Base-by-base conservation (phyloP, 2,329 filamentous ascomycete genomes). In the Ascochyta viciae-villosae region DNA sequence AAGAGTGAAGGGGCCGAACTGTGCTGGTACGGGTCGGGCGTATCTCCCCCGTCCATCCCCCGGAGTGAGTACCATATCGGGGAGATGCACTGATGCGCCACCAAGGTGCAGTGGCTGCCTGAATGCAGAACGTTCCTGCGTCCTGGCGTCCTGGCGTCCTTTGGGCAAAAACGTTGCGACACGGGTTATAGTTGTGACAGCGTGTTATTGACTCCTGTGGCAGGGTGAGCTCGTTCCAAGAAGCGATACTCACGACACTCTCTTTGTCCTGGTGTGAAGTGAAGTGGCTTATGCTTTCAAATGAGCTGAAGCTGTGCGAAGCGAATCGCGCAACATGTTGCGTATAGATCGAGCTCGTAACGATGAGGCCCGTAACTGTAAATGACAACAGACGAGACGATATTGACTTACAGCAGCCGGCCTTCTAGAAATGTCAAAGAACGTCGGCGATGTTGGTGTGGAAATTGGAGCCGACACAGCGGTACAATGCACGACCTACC, bases 351-450 rank as follows among this genome's bases (percentile, higher is more conserved):
- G 34, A 43, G 16, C 33, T 53, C 43, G 13, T 39, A 54, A 48
- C 39, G 38, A 39, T 33, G 15, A 26, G 13, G 26, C 13, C 39
- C 42, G 41, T 38, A 37, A 41, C 9, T 39, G 24, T 38, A 47
- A 19, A 47, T 47, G 37, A 46, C 24, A 34, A 40, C 31, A 9
- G 37, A 34, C 47, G 53, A 47, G 37, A 34, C 37, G 47, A 40
- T 39, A 23, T 51, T 43, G 47, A 43, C 19, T 31, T 40, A 37
- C 23, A 35, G 37, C 10, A 39, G 47, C 47, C 46, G 23, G 8
- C 16, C 22, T 56, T 51, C 47, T 51, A 12, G 53, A 56, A 56
- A 19, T 12, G 5, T 34, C 6, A 33, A 34, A 29, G 53, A 56
- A 56, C 38, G 43, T 51, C 38, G 33, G 53, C 53, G 43, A 27